A percentile compares a stretch with the other conserved stretches of the same genome.
Conservation (phyloP, 2,329 filamentous ascomycete genomes). For the Triangularia verruculosa region DNA sequence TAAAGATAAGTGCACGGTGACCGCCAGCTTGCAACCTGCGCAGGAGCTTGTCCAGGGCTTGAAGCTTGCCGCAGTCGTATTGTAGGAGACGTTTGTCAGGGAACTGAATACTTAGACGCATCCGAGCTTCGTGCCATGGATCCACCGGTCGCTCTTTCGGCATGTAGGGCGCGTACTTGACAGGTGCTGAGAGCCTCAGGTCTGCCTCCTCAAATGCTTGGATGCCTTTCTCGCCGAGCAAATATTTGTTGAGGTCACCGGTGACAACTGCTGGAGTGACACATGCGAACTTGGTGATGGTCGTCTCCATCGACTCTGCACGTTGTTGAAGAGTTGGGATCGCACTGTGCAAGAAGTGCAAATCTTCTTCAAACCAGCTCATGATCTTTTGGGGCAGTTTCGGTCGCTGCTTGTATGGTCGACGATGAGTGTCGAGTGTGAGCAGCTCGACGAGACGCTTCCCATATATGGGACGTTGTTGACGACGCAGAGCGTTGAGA, state of each 20-base stretch:
- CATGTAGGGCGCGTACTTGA: constrained; percentile 54
- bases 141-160: constrained; percentile 61
- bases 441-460: constrained; percentile 73
- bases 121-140: constrained; percentile 90
- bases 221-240: constrained; percentile 60
- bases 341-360: constrained; percentile 60
- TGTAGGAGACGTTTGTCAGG: constrained; percentile 94
- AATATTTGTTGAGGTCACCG: constrained; percentile 66
- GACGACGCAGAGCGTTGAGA: constrained; percentile 75
- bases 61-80: constrained; percentile 96
- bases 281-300: constrained; percentile 84
- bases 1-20: constrained; percentile 95
- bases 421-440: constrained; percentile 59
- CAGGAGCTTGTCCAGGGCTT: constrained; percentile 81
- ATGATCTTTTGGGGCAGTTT: constrained; percentile 60
- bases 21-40: constrained; percentile 84
- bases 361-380: constrained; percentile 73
- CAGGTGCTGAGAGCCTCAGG: constrained; percentile 55
- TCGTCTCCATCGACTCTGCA: constrained; percentile 67
- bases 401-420: constrained; percentile 59
- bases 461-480: constrained; percentile 78
- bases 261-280: constrained; percentile 87
- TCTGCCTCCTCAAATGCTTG: constrained; percentile 56
- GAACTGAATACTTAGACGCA: constrained; percentile 92
- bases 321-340: constrained; percentile 74